Evolutionary conservation across 305 asterid genomes (phyloP).

Genomic region (Fraxinus xanthoxyloides): DNA sequence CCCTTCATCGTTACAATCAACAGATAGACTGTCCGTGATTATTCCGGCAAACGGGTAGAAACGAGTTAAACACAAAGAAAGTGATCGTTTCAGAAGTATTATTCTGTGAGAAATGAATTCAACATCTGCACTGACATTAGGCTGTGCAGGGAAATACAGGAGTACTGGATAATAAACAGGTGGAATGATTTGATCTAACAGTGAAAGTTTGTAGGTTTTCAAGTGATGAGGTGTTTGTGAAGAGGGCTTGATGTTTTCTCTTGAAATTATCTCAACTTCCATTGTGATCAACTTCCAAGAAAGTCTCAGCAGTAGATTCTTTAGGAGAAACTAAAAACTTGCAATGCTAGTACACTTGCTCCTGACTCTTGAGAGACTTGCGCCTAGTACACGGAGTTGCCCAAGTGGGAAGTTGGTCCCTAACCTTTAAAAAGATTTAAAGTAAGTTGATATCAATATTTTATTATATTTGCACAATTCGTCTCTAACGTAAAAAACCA

Average conservation of each 20-base stretch:
- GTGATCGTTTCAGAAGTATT: conserved; percentile 31
- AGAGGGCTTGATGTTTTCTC: conserved; percentile 52
- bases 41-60: conserved; percentile 48
- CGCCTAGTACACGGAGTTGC: background rate
- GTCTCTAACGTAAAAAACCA: background rate
- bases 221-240: conserved; percentile 36
- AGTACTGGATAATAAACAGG: conserved; percentile 40
- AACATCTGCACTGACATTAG: background rate
- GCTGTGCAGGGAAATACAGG: conserved; percentile 30
- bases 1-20: conserved; percentile 47
- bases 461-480: background rate
- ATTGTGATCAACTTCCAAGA: background rate
- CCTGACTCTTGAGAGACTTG: background rate
- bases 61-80: conserved; percentile 30
- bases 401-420: background rate
- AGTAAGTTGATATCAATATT: background rate
- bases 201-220: conserved; percentile 38
- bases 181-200: conserved; percentile 45
- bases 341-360: background rate
- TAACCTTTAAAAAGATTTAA: background rate
- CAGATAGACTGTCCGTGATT: conserved; percentile 30
- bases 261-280: conserved; percentile 18
- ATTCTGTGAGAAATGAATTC: conserved; percentile 15
- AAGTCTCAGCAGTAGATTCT: background rate
- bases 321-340: background rate